Evolutionary conservation across 1,284 basidiomycete genomes (phyloP).

Genomic region (Ceratobasidium sp.): DNA sequence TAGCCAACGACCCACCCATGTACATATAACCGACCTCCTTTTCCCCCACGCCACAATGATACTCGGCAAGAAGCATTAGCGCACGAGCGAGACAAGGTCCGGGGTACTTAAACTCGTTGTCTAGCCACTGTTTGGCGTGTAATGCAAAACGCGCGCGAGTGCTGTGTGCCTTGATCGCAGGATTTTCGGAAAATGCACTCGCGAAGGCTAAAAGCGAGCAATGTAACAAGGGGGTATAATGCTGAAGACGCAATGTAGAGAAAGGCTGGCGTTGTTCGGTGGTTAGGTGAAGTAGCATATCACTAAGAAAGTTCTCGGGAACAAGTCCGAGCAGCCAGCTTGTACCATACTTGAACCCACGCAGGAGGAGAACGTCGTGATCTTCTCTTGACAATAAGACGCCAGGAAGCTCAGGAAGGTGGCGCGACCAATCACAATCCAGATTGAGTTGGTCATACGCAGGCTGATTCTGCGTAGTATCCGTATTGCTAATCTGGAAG

Average conservation of each 20-base stretch:
- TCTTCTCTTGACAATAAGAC: neutral
- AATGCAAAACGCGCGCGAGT: slow-evolving; percentile 13
- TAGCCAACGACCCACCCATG: slow-evolving; percentile 30
- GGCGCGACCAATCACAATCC: slow-evolving; percentile 15
- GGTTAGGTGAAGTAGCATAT: slow-evolving; percentile 30
- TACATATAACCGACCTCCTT: slow-evolving; percentile 22
- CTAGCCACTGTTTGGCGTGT: slow-evolving; percentile 27
- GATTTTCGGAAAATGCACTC: slow-evolving; percentile 17
- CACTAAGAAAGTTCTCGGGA: slow-evolving; percentile 13
- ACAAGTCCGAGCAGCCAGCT: slow-evolving; percentile 19
- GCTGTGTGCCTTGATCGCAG: neutral
- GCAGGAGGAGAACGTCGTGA: slow-evolving; percentile 7
- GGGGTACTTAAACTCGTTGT: slow-evolving; percentile 3
- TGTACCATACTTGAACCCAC: slow-evolving; percentile 13
- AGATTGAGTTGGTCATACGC: slow-evolving; percentile 1
- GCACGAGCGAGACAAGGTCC: neutral
- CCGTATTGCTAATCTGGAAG: neutral
- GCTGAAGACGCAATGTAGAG: neutral
- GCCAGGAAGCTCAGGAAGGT: slow-evolving; percentile 1
- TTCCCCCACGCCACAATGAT: slow-evolving; percentile 21
- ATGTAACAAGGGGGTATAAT: slow-evolving; percentile 20
- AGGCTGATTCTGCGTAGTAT: neutral
- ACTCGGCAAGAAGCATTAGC: slow-evolving; percentile 9
- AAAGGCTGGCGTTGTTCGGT: neutral
- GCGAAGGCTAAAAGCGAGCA: slow-evolving; percentile 25